Base-by-base conservation (phyloP, 208 protist species). In the Trypanosoma rangeli region DNA sequence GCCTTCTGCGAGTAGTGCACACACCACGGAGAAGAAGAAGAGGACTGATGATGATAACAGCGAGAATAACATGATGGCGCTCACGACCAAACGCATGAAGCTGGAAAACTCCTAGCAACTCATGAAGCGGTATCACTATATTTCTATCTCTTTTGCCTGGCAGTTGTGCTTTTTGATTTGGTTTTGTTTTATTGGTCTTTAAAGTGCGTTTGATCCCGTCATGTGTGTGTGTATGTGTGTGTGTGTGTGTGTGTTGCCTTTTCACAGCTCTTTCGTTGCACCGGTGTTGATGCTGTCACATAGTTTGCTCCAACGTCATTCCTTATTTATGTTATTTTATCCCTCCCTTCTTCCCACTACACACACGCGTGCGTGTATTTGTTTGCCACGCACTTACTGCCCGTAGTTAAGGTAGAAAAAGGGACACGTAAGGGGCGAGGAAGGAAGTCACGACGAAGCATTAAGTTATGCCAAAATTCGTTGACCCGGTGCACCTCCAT, bases 401-500 rank as follows among this genome's bases (percentile, higher is more conserved):
- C 22, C 5, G 18, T 64, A 55, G 37, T 49, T 24, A 26, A 52
- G 46, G 33, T 5, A 55, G 55, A 18, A 73, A 58, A 68, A 56
- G 33, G 54, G 49, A 56, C 12, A 26, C 18, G 15, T 22, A 62
- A n/a, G 50, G 44, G 49, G 5, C 44, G 44, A 39, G 22, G 57
- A 70, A 50, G 44, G 39, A 44, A 60, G 46, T 24, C n/a, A 75
- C 72, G 74, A 58, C 53, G 31, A 33, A 39, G 10, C 63, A 72
- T n/a, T 22, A 71, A 10, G 49, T 75, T 46, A 48, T 69, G 22
- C 56, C 76, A n/a, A 55, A 65, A 20, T 66, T 82, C 54, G 52
- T 71, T 50, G 79, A 83, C 64, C 75, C 73, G 35, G 44, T 68
- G 48, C 49, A 63, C 16, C 31, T 57, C 28, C 42, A 64, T 42